Base-by-base conservation (phyloP, 768 basidiomycete genomes). In the Auricularia cornea region DNA sequence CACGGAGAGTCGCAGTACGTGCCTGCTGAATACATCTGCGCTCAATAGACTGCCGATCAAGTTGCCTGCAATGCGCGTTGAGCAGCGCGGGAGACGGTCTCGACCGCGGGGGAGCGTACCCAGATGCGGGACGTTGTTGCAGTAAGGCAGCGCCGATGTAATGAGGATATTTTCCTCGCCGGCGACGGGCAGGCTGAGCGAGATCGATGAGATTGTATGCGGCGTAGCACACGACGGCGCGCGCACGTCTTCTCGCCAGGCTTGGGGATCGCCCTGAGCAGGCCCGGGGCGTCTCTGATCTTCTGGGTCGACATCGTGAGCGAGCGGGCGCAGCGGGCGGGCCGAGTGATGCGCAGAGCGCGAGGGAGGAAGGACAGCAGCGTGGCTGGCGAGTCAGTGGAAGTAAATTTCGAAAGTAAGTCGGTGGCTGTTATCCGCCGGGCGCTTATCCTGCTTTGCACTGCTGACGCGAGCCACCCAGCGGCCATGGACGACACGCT, bases 101-200 rank as follows among this genome's bases (percentile, higher is more conserved):
- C 61, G 38, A 14, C 35, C 40, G 63, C 65, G 65, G 52, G 65
- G 66, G 31, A 65, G 66, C 82, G 68, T 72, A 86, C 95, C 94
- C 52, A 97, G 83, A 80, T 98, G 94, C 29, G 96, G 94, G 12
- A 97, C 95, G 70, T 98, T 98, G 74, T 98, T 98, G 74, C 93
- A 94, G 72, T 94, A 94, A 1, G 97, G 97, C 62, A 99, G 77
- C 40, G 97, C 95, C 66, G 94, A 97, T 12, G 97, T 98, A 68
- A 99, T 87, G 31, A 99, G 79, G 51, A 95, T 79, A 71, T 98
- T 99, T 62, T 80, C 80, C 75, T 94, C 88, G 56, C 95, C 96
- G 54, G 87, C 82, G 73, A 88, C 87, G 12, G 97, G 97, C 48
- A 88, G 73, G 59, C 87, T 89, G 61, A 29, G 32, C 35, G 31